These are phyloP conservation scores for Psilocybe cyanescens DNA, from an alignment of 768 basidiomycete genomes.

Conservation along the genomic window DNA sequence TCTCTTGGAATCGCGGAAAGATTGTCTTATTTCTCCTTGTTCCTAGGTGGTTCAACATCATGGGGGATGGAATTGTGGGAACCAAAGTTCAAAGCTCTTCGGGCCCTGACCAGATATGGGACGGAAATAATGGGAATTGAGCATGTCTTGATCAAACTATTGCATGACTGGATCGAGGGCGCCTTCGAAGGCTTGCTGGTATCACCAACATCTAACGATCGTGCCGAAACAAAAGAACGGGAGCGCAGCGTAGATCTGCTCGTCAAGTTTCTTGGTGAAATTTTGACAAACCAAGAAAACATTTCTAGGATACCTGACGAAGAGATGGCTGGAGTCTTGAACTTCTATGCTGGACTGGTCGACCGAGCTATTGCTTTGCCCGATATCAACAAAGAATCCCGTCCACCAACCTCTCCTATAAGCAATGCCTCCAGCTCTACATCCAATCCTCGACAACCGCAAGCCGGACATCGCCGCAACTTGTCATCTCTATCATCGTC, in stretches of 20 bases:
- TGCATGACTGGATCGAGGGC: constrained; percentile 68
- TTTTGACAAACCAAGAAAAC: constrained; percentile 55
- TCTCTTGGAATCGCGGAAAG: constrained; percentile 58
- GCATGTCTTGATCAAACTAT: constrained; percentile 51
- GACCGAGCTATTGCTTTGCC: constrained; percentile 52
- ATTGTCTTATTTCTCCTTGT: constrained; percentile 65
- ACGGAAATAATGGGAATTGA: constrained; percentile 70
- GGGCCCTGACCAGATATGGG: constrained; percentile 65
- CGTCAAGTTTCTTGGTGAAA: constrained; percentile 56
- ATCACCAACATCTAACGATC: constrained; percentile 34
- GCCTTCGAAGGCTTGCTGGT: constrained; percentile 59
- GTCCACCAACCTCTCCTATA: constrained; percentile 31
- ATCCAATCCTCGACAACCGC: constrained; percentile 24
- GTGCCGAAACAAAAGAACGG: constrained; percentile 53
- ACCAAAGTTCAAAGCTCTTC: constrained; percentile 66
- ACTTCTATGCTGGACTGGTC: constrained; percentile 64
- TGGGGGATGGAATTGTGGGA: constrained; percentile 80
- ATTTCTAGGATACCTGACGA: constrained; percentile 64
- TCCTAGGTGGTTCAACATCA: constrained; percentile 45
- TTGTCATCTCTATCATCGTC: constrained; percentile 62
- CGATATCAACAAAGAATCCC: constrained; percentile 38
- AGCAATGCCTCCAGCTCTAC: constrained; percentile 23
- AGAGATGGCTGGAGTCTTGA: constrained; percentile 56
- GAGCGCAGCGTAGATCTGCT: constrained; percentile 68
- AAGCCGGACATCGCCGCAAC: constrained; percentile 57